phyloP scores from a whole-genome alignment of 1,284 basidiomycete species.

The Apiotrichum veenhuisii region DNA sequence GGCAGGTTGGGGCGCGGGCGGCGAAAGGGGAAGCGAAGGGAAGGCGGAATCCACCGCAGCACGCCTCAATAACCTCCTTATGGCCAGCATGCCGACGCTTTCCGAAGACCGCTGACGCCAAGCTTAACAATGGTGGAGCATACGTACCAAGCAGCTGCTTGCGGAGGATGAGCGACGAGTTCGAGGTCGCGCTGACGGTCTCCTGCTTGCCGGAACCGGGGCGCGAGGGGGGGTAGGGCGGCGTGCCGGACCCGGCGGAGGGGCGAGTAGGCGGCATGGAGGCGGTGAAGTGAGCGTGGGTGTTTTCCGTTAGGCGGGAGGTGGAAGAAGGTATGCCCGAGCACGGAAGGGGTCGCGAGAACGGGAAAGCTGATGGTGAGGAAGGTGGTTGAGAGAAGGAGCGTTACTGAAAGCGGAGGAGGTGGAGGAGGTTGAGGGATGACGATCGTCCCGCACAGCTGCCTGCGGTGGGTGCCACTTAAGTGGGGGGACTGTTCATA shows the following conservation, averaged over 20 bases:
- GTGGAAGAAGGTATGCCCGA: no score
- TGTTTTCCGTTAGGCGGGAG: no score
- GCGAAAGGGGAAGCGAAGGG: neutral
- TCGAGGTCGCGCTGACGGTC: constrained; percentile 25
- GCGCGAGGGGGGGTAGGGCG: constrained; percentile 34
- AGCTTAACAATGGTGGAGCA: no score
- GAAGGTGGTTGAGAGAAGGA: neutral
- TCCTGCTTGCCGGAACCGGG: constrained; percentile 36
- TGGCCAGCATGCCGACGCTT: no score
- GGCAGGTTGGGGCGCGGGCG: neutral
- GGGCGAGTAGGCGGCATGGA: constrained; percentile 32
- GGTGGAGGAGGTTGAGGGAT: no score
- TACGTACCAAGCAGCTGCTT: constrained; percentile 62
- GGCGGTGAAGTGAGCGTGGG: no score
- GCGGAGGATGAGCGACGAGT: constrained; percentile 61
- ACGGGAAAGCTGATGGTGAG: neutral
- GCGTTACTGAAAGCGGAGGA: neutral
- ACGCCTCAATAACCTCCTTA: no score
- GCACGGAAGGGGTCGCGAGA: neutral
- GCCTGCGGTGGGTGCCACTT: no score
- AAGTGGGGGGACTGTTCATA: no score
- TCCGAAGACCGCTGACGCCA: no score
- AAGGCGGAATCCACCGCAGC: no score
- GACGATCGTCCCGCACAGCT: no score
- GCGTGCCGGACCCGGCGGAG: constrained; percentile 19